Evolutionary conservation across 1,139 yeast species (phyloP).

Genomic region (Casaregolazyma suthepensis): DNA sequence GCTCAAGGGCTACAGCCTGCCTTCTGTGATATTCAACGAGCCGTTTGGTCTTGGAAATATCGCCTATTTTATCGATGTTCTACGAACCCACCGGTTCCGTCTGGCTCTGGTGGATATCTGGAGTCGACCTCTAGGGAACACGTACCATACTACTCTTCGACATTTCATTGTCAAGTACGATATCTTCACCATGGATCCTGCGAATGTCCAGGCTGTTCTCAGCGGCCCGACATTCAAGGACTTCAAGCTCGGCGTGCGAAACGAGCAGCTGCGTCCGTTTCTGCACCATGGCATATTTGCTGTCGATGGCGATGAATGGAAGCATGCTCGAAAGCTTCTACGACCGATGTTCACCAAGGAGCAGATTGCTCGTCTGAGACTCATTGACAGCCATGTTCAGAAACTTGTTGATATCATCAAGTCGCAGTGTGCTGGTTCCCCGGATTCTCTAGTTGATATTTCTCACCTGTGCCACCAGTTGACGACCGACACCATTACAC

Average conservation of each 20-base stretch:
- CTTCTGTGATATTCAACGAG: neutral
- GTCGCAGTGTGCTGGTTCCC: slow-evolving; percentile 8
- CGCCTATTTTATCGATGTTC: neutral
- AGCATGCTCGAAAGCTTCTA: slow-evolving; percentile 51
- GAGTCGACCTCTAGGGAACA: neutral
- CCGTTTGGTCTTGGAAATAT: slow-evolving; percentile 5
- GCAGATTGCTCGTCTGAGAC: slow-evolving; percentile 46
- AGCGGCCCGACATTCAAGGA: slow-evolving; percentile 40
- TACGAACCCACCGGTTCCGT: neutral
- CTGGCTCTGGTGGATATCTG: neutral
- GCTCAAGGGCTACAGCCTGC: slow-evolving; percentile 4
- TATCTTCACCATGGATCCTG: slow-evolving; percentile 14
- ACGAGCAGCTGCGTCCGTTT: slow-evolving; percentile 37
- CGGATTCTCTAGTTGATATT: slow-evolving; percentile 35
- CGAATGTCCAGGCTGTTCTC: slow-evolving; percentile 9
- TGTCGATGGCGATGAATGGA: slow-evolving; percentile 51
- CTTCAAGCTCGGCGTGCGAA: slow-evolving; percentile 47
- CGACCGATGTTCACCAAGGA: slow-evolving; percentile 56
- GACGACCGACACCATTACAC: slow-evolving; percentile 56
- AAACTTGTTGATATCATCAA: slow-evolving; percentile 12
- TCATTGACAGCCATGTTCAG: slow-evolving; percentile 34
- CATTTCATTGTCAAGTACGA: slow-evolving; percentile 5
- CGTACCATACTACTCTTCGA: neutral
- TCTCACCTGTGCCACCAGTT: slow-evolving; percentile 46
- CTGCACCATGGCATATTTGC: slow-evolving; percentile 57